Conservation (phyloP, 306 rosid species). For the Phaseolus lunatus region DNA sequence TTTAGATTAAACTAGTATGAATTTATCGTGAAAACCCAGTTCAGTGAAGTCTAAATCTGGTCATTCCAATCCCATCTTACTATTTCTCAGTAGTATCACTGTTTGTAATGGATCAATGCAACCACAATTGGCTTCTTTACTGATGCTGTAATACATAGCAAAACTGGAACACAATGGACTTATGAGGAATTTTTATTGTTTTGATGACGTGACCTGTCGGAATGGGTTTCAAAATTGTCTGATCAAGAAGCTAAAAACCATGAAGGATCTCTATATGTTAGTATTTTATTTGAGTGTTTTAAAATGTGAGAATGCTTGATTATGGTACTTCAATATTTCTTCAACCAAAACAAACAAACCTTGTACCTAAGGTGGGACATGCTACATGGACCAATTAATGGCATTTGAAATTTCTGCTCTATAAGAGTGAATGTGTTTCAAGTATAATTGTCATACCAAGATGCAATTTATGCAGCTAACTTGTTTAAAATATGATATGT, state of each 20-base stretch:
- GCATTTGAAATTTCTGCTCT: constrained; percentile 17
- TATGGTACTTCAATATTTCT: constrained; percentile 15
- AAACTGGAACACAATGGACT: constrained; percentile 28
- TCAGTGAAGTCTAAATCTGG: constrained; percentile 7
- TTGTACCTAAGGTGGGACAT: neutral
- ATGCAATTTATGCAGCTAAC: constrained; percentile 21
- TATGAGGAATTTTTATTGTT: constrained; percentile 17
- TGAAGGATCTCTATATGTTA: constrained; percentile 1
- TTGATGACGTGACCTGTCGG: neutral
- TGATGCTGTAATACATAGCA: constrained; percentile 20
- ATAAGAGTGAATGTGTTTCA: constrained; percentile 5
- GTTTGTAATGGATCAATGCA: constrained; percentile 10
- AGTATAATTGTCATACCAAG: constrained; percentile 31
- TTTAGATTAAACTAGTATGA: constrained; percentile 16
- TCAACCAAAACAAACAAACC: constrained; percentile 13
- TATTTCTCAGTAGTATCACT: neutral
- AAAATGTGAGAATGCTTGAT: constrained; percentile 29
- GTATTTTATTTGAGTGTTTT: constrained; percentile 23
- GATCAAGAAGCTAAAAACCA: constrained; percentile 18
- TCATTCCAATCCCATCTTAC: neutral
- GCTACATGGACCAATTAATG: constrained; percentile 16
- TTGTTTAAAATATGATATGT: constrained; percentile 26
- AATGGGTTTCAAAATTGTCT: constrained; percentile 25
- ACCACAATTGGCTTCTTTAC: constrained; percentile 11
- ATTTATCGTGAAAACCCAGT: constrained; percentile 23